A percentile compares a stretch with the other conserved stretches of the same genome.
phyloP scores from a whole-genome alignment of 2,329 filamentous ascomycete species.

The Leptosphaerulina australis region DNA sequence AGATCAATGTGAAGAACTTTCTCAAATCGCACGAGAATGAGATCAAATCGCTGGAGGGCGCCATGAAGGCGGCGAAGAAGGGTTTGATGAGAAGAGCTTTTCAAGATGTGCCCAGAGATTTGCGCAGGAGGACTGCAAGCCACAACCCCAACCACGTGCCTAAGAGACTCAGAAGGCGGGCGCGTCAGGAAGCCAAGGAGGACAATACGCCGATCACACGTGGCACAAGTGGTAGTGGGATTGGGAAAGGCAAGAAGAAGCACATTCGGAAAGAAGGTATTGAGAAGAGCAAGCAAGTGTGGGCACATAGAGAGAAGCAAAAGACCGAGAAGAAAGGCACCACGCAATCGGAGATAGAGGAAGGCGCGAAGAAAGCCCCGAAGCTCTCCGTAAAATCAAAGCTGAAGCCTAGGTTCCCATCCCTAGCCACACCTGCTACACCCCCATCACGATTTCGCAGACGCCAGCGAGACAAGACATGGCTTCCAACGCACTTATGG shows the following conservation, averaged over 20 bases:
- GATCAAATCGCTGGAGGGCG: conserved; percentile 81
- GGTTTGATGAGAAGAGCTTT: conserved; percentile 75
- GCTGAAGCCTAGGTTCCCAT: conserved; percentile 73
- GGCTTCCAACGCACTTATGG: conserved; percentile 93
- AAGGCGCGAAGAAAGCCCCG: conserved; percentile 15
- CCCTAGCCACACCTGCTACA: conserved; percentile 67
- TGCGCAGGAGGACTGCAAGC: conserved; percentile 87
- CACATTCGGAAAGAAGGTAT: conserved; percentile 76
- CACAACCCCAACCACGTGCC: conserved; percentile 94
- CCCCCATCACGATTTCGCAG: conserved; percentile 77
- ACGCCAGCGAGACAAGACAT: conserved; percentile 86
- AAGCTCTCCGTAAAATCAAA: conserved; percentile 39
- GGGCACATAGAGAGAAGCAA: conserved; percentile 60
- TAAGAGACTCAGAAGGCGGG: conserved; percentile 72
- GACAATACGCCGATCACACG: conserved; percentile 89
- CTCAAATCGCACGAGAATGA: conserved; percentile 86
- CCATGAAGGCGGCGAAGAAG: conserved; percentile 76
- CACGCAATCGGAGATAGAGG: conserved; percentile 27
- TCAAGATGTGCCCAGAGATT: conserved; percentile 82
- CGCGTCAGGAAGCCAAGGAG: conserved; percentile 76
- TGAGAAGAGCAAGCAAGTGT: conserved; percentile 69
- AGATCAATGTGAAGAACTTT: conserved; percentile 84
- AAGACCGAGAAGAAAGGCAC: conserved; percentile 44
- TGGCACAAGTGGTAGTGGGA: conserved; percentile 65
- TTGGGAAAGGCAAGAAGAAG: conserved; percentile 50